phyloP scores from a whole-genome alignment of 192 early-diverging fungal species.

The Thoreauomyces humboldtii region DNA sequence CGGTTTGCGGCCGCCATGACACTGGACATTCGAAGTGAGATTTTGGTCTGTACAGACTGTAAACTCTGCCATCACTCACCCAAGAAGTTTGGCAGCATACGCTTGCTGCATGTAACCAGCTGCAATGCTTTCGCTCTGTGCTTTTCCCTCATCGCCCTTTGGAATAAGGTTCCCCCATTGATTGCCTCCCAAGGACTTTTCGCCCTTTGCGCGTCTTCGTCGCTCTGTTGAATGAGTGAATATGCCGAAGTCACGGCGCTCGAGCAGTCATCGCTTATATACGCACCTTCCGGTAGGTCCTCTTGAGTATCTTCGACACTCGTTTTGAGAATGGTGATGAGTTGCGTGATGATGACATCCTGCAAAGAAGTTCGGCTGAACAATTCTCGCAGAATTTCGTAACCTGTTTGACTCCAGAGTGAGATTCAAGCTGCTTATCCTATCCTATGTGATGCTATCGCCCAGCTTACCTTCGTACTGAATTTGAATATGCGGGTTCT shows the following conservation, averaged over 20 bases:
- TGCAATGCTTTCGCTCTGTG: conserved; percentile 39
- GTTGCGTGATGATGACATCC: conserved; percentile 48
- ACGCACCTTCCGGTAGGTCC: conserved; percentile 28
- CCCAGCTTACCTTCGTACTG: conserved; percentile 56
- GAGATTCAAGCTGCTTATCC: too few relatives aligned
- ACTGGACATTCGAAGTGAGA: too few relatives aligned
- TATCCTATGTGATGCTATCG: neutral
- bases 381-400: conserved; percentile 53
- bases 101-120: conserved; percentile 59
- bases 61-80: too few relatives aligned
- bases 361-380: conserved; percentile 42
- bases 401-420: too few relatives aligned
- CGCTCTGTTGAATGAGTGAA: too few relatives aligned
- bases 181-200: conserved; percentile 29
- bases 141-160: conserved; percentile 38
- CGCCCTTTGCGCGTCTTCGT: conserved; percentile 30
- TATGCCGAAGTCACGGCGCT: too few relatives aligned
- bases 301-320: conserved; percentile 38
- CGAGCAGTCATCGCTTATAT: too few relatives aligned
- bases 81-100: conserved; percentile 57
- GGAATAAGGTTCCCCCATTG: conserved; percentile 35
- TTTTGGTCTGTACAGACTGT: too few relatives aligned
- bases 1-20: conserved; percentile 45
- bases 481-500: conserved; percentile 56
- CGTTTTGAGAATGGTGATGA: conserved; percentile 48